Percentiles rank a stretch among this genome's conserved stretches.
These are phyloP conservation scores for Debaryomyces maramus DNA, from an alignment of 805 yeast species.

Conservation along the genomic window DNA sequence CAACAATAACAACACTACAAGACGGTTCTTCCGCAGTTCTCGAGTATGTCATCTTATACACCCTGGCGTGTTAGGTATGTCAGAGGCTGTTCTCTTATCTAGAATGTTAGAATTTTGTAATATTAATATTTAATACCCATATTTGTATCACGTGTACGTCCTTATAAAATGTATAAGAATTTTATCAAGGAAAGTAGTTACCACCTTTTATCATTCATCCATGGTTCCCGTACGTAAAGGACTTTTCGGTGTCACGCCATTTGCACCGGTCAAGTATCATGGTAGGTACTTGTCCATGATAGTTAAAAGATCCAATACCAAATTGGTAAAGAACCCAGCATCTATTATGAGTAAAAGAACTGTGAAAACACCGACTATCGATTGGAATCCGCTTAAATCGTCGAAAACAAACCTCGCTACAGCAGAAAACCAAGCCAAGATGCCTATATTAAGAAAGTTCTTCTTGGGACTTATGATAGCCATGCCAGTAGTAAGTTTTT, in stretches of 20 bases:
- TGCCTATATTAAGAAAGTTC: slow-evolving; percentile 36
- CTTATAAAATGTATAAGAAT: too few relatives aligned
- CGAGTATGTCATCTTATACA: slow-evolving; percentile 23
- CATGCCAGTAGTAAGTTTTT: slow-evolving; percentile 86
- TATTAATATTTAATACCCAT: too few relatives aligned
- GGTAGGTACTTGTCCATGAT: slow-evolving; percentile 4
- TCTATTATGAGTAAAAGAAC: slow-evolving; percentile 14
- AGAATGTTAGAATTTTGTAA: too few relatives aligned
- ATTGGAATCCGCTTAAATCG: slow-evolving; percentile 79
- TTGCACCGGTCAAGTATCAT: too few relatives aligned
- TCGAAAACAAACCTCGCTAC: slow-evolving; percentile 34
- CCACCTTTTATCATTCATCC: too few relatives aligned
- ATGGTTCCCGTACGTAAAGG: too few relatives aligned
- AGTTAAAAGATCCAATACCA: neutral
- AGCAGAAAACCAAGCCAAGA: slow-evolving; percentile 40
- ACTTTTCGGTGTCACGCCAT: too few relatives aligned
- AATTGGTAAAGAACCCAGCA: neutral
- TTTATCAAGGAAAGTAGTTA: too few relatives aligned
- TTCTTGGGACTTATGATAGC: slow-evolving; percentile 53
- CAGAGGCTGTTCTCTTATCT: neutral
- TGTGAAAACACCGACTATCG: slow-evolving; percentile 67
- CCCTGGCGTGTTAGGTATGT: slow-evolving; percentile 17
- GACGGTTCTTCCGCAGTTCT: slow-evolving; percentile 23
- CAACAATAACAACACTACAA: slow-evolving; percentile 19
- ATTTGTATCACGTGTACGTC: too few relatives aligned